A percentile compares a stretch with the other conserved stretches of the same genome.
These are phyloP conservation scores for Tuber melanosporum DNA, from an alignment of 495 filamentous ascomycete genomes.

Conservation along the genomic window DNA sequence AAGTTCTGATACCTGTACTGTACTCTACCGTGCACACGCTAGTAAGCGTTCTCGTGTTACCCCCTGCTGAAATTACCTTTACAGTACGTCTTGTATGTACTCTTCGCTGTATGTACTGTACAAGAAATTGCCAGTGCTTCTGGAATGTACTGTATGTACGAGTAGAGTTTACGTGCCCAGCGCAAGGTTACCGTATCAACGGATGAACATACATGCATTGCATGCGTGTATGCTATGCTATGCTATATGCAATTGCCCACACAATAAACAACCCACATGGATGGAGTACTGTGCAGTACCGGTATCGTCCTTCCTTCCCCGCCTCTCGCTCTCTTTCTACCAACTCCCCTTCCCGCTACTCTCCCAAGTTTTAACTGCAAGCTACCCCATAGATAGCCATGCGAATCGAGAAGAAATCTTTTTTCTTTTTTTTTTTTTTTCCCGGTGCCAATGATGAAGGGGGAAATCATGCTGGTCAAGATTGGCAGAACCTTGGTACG, in stretches of 20 bases:
- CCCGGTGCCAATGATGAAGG: not conserved
- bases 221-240: not conserved
- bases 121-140: not conserved
- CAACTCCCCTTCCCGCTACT: not conserved
- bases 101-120: not conserved
- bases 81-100: not conserved
- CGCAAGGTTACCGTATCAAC: not conserved
- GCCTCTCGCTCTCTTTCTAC: not conserved
- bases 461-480: conserved; percentile 31
- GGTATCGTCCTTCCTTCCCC: too few species aligned
- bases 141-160: not conserved
- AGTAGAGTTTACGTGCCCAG: not conserved
- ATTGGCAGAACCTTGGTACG: conserved; percentile 29
- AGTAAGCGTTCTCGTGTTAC: not conserved
- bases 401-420: not conserved
- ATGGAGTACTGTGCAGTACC: not conserved
- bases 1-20: not conserved
- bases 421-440: not conserved
- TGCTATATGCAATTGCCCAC: not conserved
- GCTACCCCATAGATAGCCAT: not conserved
- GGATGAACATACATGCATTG: not conserved
- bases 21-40: not conserved
- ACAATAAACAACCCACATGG: not conserved
- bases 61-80: not conserved
- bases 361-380: not conserved